These are phyloP conservation scores for Pythium biforme DNA, from an alignment of 352 stramenopile genomes.

Conservation along the genomic window DNA sequence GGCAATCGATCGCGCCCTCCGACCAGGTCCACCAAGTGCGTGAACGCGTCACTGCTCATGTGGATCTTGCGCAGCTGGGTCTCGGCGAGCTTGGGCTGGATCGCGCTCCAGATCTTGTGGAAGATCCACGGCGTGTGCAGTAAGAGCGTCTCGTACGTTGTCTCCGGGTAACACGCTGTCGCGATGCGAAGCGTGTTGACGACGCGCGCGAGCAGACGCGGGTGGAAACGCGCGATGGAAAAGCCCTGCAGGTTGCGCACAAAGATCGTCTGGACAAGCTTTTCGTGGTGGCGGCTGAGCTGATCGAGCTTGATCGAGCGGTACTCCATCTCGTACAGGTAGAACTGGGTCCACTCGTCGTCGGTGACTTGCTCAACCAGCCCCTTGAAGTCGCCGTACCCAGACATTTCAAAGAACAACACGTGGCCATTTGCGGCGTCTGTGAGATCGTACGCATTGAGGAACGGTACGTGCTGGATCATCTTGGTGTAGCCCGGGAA, in stretches of 20 bases:
- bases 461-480: slow-evolving; percentile 57
- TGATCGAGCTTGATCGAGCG: slow-evolving; percentile 62
- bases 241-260: slow-evolving; percentile 70
- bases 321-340: slow-evolving; percentile 75
- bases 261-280: slow-evolving; percentile 56
- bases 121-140: slow-evolving; percentile 73
- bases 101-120: slow-evolving; percentile 60
- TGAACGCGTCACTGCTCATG: slow-evolving; percentile 50
- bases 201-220: slow-evolving; percentile 49
- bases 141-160: slow-evolving; percentile 50
- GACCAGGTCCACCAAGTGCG: slow-evolving; percentile 45
- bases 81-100: slow-evolving; percentile 60
- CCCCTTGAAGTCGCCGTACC: slow-evolving; percentile 56
- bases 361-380: slow-evolving; percentile 60
- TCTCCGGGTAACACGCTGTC: slow-evolving; percentile 68
- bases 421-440: slow-evolving; percentile 41
- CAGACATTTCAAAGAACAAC: slow-evolving; percentile 73
- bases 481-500: slow-evolving; percentile 73
- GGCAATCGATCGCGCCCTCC: slow-evolving; percentile 51
- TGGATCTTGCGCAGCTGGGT: slow-evolving; percentile 61
- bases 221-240: slow-evolving; percentile 57
- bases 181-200: slow-evolving; percentile 42
- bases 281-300: slow-evolving; percentile 55
- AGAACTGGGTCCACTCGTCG: slow-evolving; percentile 70
- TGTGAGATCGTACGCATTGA: slow-evolving; percentile 59